phyloP scores from a whole-genome alignment of 208 protist species.

The Trichomonas vaginalis region DNA sequence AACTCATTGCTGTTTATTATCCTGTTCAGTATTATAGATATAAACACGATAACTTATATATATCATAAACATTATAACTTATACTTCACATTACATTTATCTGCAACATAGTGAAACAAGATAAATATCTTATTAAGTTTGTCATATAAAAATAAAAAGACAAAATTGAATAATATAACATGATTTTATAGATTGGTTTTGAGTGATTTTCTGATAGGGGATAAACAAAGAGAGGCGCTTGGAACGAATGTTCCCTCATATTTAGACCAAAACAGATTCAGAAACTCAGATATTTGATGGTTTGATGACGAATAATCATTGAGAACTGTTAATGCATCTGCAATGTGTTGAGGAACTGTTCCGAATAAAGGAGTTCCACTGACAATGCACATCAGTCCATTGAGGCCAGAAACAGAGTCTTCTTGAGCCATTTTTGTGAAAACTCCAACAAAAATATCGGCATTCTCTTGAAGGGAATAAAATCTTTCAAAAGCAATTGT shows the following conservation, averaged over 20 bases:
- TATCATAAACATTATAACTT: too few species aligned
- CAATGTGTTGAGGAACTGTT: background rate
- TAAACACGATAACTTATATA: too few species aligned
- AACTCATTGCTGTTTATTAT: too few species aligned
- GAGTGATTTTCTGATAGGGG: background rate
- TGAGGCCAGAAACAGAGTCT: background rate
- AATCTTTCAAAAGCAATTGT: background rate
- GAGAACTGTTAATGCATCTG: background rate
- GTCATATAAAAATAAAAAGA: too few species aligned
- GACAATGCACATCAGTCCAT: background rate
- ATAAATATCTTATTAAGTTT: too few species aligned
- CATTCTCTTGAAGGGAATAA: background rate
- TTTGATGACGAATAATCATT: background rate
- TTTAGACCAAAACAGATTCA: background rate
- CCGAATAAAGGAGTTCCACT: background rate
- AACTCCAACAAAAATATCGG: background rate
- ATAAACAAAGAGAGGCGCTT: background rate
- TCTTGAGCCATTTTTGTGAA: background rate
- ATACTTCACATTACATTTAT: too few species aligned
- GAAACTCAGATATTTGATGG: background rate
- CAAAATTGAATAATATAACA: background rate
- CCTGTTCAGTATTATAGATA: too few species aligned
- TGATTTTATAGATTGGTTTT: background rate
- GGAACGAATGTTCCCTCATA: background rate
- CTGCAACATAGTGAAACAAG: too few species aligned